Evolutionary conservation across 768 basidiomycete genomes (phyloP).

Genomic region (Russula griseocarnosa): DNA sequence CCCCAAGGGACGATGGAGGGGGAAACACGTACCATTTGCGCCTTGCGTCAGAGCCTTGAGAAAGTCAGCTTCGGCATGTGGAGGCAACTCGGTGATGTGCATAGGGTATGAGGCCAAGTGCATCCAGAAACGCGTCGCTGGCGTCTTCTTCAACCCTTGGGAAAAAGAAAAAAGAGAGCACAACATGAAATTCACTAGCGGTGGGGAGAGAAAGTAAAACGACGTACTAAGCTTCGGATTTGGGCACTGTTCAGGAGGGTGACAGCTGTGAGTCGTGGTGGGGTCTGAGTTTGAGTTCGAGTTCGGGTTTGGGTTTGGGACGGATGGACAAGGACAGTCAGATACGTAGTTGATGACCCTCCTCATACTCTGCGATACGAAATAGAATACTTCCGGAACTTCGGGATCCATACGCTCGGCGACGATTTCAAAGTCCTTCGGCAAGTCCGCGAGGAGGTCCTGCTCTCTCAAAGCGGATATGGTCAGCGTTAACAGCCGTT

Average conservation of each 20-base stretch:
- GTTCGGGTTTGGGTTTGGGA: background rate
- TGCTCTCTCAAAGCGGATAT: background rate
- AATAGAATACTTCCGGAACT: slow-evolving; percentile 12
- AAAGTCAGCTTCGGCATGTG: slow-evolving; percentile 7
- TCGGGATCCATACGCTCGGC: slow-evolving; percentile 18
- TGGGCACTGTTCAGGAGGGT: background rate
- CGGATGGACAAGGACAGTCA: background rate
- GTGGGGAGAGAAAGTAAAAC: no score
- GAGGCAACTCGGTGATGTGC: slow-evolving; percentile 10
- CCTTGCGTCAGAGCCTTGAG: slow-evolving; percentile 17
- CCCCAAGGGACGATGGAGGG: no score
- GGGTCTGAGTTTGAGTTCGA: no score
- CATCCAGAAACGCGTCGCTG: slow-evolving; percentile 10
- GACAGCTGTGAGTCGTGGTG: background rate
- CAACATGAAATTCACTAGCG: no score
- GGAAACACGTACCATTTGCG: slow-evolving; percentile 1
- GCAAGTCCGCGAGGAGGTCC: slow-evolving; percentile 6
- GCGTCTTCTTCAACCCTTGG: slow-evolving; percentile 1
- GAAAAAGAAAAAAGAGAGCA: no score
- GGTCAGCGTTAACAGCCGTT: background rate
- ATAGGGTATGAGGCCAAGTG: slow-evolving; percentile 12
- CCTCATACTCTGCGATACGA: slow-evolving; percentile 4
- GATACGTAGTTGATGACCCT: slow-evolving; percentile 15
- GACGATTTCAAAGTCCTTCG: slow-evolving; percentile 14
- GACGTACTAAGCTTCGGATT: slow-evolving; percentile 4